These are phyloP conservation scores for Leccinellum albellum DNA, from an alignment of 768 basidiomycete genomes.

Conservation along the genomic window DNA sequence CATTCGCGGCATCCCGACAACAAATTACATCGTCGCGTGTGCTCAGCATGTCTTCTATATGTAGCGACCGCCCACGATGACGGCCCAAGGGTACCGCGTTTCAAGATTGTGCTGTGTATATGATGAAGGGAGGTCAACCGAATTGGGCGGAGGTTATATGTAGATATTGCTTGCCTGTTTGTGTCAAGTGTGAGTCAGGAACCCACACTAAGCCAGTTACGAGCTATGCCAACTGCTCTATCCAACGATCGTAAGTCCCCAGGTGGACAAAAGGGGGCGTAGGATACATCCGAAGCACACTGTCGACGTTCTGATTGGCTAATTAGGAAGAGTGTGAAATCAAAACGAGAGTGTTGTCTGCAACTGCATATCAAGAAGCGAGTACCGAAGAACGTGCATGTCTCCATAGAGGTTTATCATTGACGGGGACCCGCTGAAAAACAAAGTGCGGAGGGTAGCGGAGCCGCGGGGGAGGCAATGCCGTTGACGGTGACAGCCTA, in stretches of 20 bases:
- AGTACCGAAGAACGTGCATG: neutral
- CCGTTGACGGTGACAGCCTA: neutral
- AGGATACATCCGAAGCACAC: neutral
- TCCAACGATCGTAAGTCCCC: slow-evolving; percentile 29
- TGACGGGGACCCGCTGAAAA: neutral
- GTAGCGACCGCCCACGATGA: slow-evolving; percentile 31
- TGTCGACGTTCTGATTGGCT: neutral
- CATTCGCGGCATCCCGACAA: slow-evolving; percentile 26
- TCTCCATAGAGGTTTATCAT: neutral
- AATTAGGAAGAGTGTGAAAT: neutral
- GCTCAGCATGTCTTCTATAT: slow-evolving; percentile 38
- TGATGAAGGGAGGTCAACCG: neutral
- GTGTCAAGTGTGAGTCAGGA: slow-evolving; percentile 19
- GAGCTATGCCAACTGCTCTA: slow-evolving; percentile 23
- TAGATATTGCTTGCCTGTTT: slow-evolving; percentile 17
- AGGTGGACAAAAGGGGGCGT: slow-evolving; percentile 11
- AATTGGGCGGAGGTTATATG: neutral
- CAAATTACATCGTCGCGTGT: slow-evolving; percentile 38
- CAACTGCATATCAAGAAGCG: no score
- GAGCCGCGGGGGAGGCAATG: neutral
- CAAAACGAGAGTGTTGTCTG: neutral
- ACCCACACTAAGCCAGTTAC: slow-evolving; percentile 21
- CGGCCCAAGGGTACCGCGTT: slow-evolving; percentile 32
- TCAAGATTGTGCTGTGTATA: slow-evolving; percentile 27
- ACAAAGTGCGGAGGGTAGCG: neutral